Base-by-base conservation (phyloP, 768 basidiomycete genomes). In the Suillus placidus region DNA sequence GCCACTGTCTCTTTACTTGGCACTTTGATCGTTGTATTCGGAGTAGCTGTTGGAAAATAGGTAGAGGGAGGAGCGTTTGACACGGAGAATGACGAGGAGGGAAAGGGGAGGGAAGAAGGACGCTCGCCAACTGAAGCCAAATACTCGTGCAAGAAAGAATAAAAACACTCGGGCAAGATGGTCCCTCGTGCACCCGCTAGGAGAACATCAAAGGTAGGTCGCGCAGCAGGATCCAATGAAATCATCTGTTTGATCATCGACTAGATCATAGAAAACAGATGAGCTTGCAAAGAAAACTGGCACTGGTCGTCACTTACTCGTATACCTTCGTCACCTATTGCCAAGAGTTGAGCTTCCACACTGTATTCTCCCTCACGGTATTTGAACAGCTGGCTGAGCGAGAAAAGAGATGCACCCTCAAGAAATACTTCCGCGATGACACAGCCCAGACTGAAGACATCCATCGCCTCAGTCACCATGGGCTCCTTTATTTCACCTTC, bases 361-460 rank as follows among this genome's bases (percentile, higher is more conserved):
- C 82, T 88, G 65, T 91, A 85, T 71, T 95, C 92, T 8, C 94
- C 94, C 68, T 93, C 90, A 43, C 95, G 80, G 72, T 96, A 99
- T 76, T 95, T 95, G 84, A 93, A 98, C 64, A 99, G 80, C 73
- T 98, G 96, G 74, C 94, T 95, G 58, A 99, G 83, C 0, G 92
- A 94, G 80, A 99, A 99, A 61, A 97, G 82, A 3, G 92, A 92
- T 0, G 93, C 89, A 2, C 97, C 97, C 73, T 99, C 97, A 66
- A 95, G 82, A 80, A 97, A 99, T 67, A 99, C 83, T 77, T 99
- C 97, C 1, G 95, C 94, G 42, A 99, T 86, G 16, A 98, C 95
- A 74, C 97, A 98, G 30, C 97, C 97, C 0, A 86, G 86, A 68
- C 95, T 94, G 73, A 99, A 99, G 60, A 95, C 92, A 75, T 99